These are phyloP conservation scores for Podaxis sp. DNA, from an alignment of 768 basidiomycete species.

Conservation along the genomic window DNA sequence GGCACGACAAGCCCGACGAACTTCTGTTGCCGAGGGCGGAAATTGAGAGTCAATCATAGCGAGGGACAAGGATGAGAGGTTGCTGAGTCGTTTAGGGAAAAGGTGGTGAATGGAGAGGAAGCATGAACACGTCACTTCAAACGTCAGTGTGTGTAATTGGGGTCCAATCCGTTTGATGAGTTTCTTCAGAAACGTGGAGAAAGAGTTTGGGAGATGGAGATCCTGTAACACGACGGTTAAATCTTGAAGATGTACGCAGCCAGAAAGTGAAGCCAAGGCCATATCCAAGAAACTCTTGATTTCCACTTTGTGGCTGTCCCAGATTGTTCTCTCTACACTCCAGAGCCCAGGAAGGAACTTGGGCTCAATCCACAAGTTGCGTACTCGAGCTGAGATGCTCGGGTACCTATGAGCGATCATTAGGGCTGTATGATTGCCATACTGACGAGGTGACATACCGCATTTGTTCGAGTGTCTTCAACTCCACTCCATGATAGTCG, in stretches of 20 bases:
- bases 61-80: not conserved
- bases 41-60: not conserved
- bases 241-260: slow-evolving; percentile 21
- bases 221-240: slow-evolving; percentile 27
- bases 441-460: slow-evolving; percentile 13
- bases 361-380: slow-evolving; percentile 26
- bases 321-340: not conserved
- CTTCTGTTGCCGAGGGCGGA: not conserved
- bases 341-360: slow-evolving; percentile 25
- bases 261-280: slow-evolving; percentile 13
- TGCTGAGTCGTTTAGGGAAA: not conserved
- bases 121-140: not conserved
- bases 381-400: slow-evolving; percentile 23
- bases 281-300: slow-evolving; percentile 13
- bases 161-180: slow-evolving; percentile 15
- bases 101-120: not conserved
- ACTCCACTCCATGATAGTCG: slow-evolving; percentile 21
- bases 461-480: slow-evolving; percentile 24
- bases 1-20: not conserved
- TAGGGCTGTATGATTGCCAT: not conserved
- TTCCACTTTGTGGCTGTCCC: not conserved
- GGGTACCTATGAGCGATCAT: slow-evolving; percentile 13
- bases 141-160: not conserved
- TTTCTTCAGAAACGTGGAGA: slow-evolving; percentile 20
- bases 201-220: slow-evolving; percentile 20